Percentiles rank a stretch among this genome's conserved stretches.
These are phyloP conservation scores for Phytophthora foliorum DNA, from an alignment of 352 stramenopile genomes.

Conservation along the genomic window DNA sequence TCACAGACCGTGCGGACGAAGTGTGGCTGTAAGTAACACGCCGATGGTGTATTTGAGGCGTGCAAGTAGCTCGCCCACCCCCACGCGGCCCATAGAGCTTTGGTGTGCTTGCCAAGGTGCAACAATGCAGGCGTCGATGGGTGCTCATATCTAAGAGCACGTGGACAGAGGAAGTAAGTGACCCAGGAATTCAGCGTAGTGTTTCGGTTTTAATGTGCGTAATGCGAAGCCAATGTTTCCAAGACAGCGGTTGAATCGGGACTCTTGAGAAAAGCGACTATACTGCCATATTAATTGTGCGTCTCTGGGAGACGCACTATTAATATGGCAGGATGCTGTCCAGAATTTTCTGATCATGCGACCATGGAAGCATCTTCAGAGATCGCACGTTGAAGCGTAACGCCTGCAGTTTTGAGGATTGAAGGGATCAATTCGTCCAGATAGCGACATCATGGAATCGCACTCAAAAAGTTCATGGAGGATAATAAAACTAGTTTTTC, in stretches of 20 bases:
- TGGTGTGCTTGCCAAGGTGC: neutral
- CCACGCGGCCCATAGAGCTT: conserved; percentile 17
- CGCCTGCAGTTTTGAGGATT: conserved; percentile 1
- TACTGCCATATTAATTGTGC: too few relatives aligned
- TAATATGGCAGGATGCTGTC: neutral
- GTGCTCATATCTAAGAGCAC: conserved; percentile 8
- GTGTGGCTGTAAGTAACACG: conserved; percentile 56
- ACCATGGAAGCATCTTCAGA: conserved; percentile 3
- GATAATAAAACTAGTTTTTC: too few relatives aligned
- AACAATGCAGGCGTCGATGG: conserved; percentile 4
- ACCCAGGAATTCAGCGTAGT: conserved; percentile 32
- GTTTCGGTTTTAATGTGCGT: conserved; percentile 27
- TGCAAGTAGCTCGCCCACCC: conserved; percentile 11
- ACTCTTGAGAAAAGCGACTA: too few relatives aligned
- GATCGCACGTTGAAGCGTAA: conserved; percentile 19
- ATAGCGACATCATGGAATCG: too few relatives aligned
- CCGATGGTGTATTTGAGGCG: conserved; percentile 13
- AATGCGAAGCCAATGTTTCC: conserved; percentile 12
- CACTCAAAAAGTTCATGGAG: too few relatives aligned
- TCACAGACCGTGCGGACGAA: conserved; percentile 50
- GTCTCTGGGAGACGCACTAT: too few relatives aligned
- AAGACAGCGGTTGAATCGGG: too few relatives aligned
- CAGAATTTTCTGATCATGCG: neutral
- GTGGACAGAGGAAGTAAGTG: conserved; percentile 24
- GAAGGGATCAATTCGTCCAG: too few relatives aligned